phyloP scores from a whole-genome alignment of 148 eudicot species.

The Camellia granthamiana region DNA sequence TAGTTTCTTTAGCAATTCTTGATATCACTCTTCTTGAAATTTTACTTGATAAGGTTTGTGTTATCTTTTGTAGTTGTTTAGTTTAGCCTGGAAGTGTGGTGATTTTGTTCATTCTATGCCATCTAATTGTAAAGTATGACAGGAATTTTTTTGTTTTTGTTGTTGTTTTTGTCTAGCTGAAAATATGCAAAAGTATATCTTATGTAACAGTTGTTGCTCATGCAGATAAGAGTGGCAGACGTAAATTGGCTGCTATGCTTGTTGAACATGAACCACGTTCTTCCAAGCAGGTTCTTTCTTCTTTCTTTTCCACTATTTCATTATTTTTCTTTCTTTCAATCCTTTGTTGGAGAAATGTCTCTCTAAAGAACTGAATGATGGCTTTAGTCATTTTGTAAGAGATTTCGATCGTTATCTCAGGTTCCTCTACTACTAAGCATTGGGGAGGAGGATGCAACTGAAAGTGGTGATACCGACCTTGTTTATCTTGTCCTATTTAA shows the following conservation, averaged over 20 bases:
- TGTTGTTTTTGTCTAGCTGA: constrained; percentile 36
- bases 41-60: background rate
- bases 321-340: background rate
- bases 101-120: background rate
- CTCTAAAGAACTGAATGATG: too few species aligned
- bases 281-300: constrained; percentile 71
- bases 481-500: too few species aligned
- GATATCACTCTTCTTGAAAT: constrained; percentile 73
- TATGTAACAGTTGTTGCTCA: too few species aligned
- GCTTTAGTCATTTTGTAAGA: too few species aligned
- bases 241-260: constrained; percentile 57
- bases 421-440: too few species aligned
- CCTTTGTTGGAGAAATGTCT: background rate
- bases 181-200: too few species aligned
- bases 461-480: too few species aligned
- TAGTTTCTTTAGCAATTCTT: constrained; percentile 66
- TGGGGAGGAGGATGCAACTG: too few species aligned
- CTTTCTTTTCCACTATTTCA: background rate
- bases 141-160: constrained; percentile 12
- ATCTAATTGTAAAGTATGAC: background rate
- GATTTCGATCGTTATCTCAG: too few species aligned
- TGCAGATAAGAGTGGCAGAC: too few species aligned
- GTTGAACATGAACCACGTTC: constrained; percentile 94
- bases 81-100: too few species aligned
- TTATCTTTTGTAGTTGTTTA: too few species aligned